These are phyloP conservation scores for Oryza rufipogon DNA, from an alignment of 176 grass and related monocot species.

Conservation along the genomic window DNA sequence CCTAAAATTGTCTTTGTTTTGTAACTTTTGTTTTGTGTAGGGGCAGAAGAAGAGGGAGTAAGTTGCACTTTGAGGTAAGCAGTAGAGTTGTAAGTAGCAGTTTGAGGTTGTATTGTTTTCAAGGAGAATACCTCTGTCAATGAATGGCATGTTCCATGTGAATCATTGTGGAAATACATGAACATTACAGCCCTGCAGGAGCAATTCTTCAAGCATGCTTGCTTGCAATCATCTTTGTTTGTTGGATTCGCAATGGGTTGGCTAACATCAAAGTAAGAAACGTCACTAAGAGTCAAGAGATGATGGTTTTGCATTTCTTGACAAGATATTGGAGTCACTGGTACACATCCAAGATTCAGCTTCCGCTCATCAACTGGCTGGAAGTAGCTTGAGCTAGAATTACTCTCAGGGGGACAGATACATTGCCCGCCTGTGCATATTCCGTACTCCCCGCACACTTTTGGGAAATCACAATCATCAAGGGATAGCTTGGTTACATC, in stretches of 20 bases:
- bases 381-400: conserved; percentile 51
- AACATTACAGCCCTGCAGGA: conserved; percentile 44
- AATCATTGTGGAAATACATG: background rate
- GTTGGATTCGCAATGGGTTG: background rate
- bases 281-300: conserved; percentile 12
- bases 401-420: conserved; percentile 24
- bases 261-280: conserved; percentile 20
- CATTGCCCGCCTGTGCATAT: conserved; percentile 59
- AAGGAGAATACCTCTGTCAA: background rate
- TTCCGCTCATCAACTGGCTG: conserved; percentile 19
- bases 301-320: conserved; percentile 49
- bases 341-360: conserved; percentile 41
- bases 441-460: conserved; percentile 40
- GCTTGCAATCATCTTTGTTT: conserved; percentile 31
- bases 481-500: conserved; percentile 44
- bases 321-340: conserved; percentile 53
- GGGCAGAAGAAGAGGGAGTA: background rate
- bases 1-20: background rate
- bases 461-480: conserved; percentile 46
- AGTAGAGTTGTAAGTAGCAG: conserved; percentile 38
- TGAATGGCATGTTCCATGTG: conserved; percentile 6
- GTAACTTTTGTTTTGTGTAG: background rate
- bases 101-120: conserved; percentile 34
- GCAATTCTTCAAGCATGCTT: conserved; percentile 53
- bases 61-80: conserved; percentile 53